These are phyloP conservation scores for Populus tomentosa DNA, from an alignment of 441 rosid genomes.

Conservation along the genomic window DNA sequence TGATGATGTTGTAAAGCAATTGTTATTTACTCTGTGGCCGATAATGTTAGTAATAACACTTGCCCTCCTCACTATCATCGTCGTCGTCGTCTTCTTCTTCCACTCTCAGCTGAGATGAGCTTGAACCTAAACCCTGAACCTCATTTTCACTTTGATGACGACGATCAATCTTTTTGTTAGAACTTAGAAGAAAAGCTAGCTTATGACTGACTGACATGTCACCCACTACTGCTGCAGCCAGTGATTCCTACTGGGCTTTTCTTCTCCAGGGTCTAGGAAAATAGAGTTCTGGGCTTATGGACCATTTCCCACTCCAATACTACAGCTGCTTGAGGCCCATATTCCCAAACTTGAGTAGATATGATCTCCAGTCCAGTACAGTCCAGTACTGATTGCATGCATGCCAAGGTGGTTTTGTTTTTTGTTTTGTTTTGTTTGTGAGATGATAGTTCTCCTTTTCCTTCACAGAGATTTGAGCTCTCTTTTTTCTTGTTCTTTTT, in stretches of 20 bases:
- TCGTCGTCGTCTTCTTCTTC: neutral
- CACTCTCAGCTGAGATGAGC: neutral
- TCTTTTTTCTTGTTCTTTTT: too few species aligned
- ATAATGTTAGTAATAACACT: too few species aligned
- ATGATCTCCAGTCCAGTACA: neutral
- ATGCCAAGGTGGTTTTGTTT: too few species aligned
- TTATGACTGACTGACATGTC: neutral
- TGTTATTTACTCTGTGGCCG: neutral
- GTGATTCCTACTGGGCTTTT: neutral
- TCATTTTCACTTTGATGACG: neutral
- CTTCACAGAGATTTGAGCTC: too few species aligned
- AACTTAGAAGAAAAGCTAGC: neutral
- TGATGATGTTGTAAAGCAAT: neutral
- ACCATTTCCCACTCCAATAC: neutral
- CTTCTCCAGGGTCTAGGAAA: neutral
- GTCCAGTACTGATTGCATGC: too few species aligned
- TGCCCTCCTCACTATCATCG: neutral
- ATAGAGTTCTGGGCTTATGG: neutral
- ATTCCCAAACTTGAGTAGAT: too few species aligned
- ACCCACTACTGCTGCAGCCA: neutral
- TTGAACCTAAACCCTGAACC: neutral
- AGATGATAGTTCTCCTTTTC: too few species aligned
- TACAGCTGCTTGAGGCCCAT: neutral
- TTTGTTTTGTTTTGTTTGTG: too few species aligned
- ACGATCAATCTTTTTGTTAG: neutral